Evolutionary conservation across 78 protist species (phyloP), one percentile per base, ranked within the genome.

Genomic region (Isochrysis galbana): DNA sequence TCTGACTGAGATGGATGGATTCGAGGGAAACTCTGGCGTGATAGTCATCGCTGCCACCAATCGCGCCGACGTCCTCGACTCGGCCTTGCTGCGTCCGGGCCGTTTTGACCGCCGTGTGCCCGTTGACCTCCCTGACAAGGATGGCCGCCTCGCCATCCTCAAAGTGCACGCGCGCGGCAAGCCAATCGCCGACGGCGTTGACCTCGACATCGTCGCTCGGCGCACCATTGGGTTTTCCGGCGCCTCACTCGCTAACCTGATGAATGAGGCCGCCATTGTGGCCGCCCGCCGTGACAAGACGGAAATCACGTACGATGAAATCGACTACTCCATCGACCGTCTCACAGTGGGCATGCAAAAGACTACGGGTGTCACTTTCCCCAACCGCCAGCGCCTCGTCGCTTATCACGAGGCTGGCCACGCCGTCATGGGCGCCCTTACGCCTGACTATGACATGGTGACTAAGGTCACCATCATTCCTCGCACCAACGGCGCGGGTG

Each of bases 1-100:
- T 55, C 96, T 99, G 11, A 98, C 96, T 5, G 99, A 98, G 92
- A 98, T 99, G 99, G 99, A 99, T 93, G 99, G 99, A 51, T 95
- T 94, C 93, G 92, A 94, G 82, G 92, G 94, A 23, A 91, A 94
- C 91, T 22, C 38, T 5, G 95, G 97, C 26, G 97, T 98, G 34
- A 95, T 98, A 26, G 99, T 98, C 10, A 23, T 98, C 11, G 99
- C 99, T 1, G 99, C 98, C 2, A 98, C 99, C 51, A 98, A 98
- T 94, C 69, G 98, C 39, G 92, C 93, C n/a, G 95, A 94, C 80
- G 93, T 97, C 26, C 92, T 98, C 38, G 99, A 98, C 89, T 36
- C 90, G n/a, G 99, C 99, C 0, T 94, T 99, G 61, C 91, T 98
- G 25, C 96, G 99, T 10, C 99, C 99, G 0, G 99, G 99, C 47